Percentiles rank a stretch among this genome's conserved stretches.
phyloP scores from a whole-genome alignment of 2,329 filamentous ascomycete genomes.

The Mariannaea elegans region DNA sequence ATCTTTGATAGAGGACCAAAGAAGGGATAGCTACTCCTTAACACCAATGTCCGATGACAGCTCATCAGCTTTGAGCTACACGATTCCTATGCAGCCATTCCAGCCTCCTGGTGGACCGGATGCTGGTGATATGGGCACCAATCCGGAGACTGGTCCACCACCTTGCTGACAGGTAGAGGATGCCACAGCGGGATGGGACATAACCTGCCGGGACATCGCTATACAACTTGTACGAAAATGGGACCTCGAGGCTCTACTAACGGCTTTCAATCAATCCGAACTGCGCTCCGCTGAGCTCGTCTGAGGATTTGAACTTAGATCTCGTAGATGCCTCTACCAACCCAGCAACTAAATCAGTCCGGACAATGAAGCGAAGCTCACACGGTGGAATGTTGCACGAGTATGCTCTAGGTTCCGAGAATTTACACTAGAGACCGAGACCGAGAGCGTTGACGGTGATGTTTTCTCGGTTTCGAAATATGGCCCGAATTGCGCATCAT shows the following conservation, averaged over 20 bases:
- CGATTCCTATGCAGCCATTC: conserved; percentile 37
- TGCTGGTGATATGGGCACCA: conserved; percentile 27
- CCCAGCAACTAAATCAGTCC: not conserved
- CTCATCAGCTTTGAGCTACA: conserved; percentile 36
- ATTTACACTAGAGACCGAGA: not conserved
- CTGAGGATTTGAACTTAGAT: not conserved
- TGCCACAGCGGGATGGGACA: conserved; percentile 15
- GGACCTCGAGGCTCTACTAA: not conserved
- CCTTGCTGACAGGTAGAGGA: conserved; percentile 34
- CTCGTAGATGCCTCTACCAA: not conserved
- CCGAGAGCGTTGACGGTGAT: too few species aligned
- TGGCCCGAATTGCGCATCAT: too few species aligned
- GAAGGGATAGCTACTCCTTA: conserved; percentile 38
- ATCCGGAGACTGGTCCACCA: conserved; percentile 33
- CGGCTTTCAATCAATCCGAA: not conserved
- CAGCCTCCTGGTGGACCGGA: conserved; percentile 27
- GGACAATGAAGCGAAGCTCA: not conserved
- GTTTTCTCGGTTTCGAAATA: too few species aligned
- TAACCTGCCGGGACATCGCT: conserved; percentile 9
- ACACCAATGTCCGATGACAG: conserved; percentile 31
- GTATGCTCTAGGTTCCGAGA: not conserved
- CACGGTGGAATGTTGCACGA: not conserved
- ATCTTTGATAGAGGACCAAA: conserved; percentile 36
- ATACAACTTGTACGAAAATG: not conserved
- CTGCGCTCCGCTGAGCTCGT: not conserved